phyloP scores from a whole-genome alignment of 345 rosid genomes.

The Eucalyptus marginata region DNA sequence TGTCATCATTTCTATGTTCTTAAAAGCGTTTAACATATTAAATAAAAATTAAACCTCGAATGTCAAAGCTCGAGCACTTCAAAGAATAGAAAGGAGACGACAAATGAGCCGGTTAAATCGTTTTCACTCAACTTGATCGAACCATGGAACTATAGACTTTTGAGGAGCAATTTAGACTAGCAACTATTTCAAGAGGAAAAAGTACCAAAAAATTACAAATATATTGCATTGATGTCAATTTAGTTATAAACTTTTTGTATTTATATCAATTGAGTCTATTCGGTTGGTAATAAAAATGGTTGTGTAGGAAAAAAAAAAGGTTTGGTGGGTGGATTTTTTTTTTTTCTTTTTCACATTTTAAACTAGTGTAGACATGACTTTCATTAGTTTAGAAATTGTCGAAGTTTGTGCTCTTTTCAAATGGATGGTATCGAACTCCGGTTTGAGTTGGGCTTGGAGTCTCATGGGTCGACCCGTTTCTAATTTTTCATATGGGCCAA shows the following conservation, averaged over 20 bases:
- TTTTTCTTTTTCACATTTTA: background rate
- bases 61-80: background rate
- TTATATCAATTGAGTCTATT: too few species aligned
- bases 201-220: too few species aligned
- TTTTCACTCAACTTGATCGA: background rate
- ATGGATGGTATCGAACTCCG: background rate
- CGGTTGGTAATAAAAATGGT: too few species aligned
- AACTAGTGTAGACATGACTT: background rate
- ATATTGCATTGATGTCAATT: accelerated
- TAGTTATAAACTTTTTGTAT: accelerated
- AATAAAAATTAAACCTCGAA: background rate
- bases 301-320: background rate
- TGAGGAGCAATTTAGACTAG: background rate
- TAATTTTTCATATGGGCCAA: background rate
- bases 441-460: background rate
- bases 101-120: accelerated
- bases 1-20: background rate
- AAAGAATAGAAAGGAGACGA: background rate
- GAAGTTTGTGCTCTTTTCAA: background rate
- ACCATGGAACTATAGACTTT: background rate
- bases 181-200: accelerated
- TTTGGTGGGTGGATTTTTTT: background rate
- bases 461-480: background rate
- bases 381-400: background rate
- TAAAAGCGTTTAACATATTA: background rate